phyloP scores from a whole-genome alignment of 371 early-diverging fungal genomes.

The Batrachochytrium dendrobatidis region DNA sequence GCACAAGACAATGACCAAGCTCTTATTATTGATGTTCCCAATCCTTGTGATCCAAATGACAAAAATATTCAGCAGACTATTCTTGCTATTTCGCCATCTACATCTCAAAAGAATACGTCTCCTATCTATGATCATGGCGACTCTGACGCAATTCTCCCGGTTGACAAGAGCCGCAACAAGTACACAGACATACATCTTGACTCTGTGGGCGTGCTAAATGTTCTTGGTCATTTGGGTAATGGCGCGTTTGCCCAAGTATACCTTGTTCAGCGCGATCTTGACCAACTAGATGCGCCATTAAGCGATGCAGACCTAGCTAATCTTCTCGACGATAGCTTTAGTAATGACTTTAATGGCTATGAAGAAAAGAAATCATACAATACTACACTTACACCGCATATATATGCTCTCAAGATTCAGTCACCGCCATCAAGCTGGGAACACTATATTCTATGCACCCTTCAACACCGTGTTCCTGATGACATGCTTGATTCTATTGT shows the following conservation, averaged over 20 bases:
- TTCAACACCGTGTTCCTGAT: slow-evolving; percentile 13
- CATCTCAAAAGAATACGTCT: background rate
- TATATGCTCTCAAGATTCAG: slow-evolving; percentile 21
- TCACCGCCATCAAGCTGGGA: slow-evolving; percentile 18
- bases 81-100: background rate
- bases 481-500: slow-evolving; percentile 10
- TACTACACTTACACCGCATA: background rate
- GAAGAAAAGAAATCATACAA: background rate
- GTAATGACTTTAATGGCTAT: background rate
- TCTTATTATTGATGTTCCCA: too few species aligned
- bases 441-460: slow-evolving; percentile 11
- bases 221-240: slow-evolving; percentile 9
- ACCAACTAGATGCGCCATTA: background rate
- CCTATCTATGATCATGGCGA: background rate
- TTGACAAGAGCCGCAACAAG: slow-evolving; percentile 3
- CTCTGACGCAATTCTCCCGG: background rate
- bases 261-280: background rate
- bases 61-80: background rate
- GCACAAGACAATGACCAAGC: too few species aligned
- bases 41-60: background rate
- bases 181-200: background rate
- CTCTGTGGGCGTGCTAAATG: background rate
- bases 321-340: background rate
- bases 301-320: slow-evolving; percentile 10
- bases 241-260: slow-evolving; percentile 21